Conservation (phyloP, 306 rosid genomes). For the Myrica gale region DNA sequence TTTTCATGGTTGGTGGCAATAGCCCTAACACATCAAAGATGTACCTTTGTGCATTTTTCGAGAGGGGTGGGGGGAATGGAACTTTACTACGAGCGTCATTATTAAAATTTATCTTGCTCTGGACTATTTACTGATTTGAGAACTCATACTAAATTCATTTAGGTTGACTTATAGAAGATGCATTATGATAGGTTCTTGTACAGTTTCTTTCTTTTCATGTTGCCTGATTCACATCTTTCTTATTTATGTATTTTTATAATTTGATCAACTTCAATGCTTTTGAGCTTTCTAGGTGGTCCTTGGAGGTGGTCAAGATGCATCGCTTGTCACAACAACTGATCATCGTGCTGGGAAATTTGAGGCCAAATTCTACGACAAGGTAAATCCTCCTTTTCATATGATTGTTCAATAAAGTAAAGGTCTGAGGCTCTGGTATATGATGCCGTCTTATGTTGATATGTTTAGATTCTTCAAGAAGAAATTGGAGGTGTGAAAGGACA, state of each 20-base stretch:
- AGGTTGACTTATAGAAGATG: neutral
- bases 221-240: neutral
- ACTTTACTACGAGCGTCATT: neutral
- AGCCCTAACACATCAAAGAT: too few relatives aligned
- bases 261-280: neutral
- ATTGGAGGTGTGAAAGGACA: constrained; percentile 98
- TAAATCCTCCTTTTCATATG: neutral
- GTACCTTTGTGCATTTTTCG: neutral
- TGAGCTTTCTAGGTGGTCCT: constrained; percentile 63
- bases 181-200: neutral
- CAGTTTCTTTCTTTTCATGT: neutral
- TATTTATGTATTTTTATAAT: neutral
- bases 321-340: constrained; percentile 85
- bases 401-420: neutral
- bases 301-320: constrained; percentile 99
- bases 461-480: constrained; percentile 93
- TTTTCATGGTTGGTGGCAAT: neutral
- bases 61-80: neutral
- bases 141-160: neutral
- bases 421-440: constrained; percentile 1
- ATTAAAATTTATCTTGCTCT: neutral
- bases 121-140: neutral
- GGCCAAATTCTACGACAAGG: constrained; percentile 91
- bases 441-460: constrained; percentile 11
- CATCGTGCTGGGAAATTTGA: constrained; percentile 93